Base-by-base conservation (phyloP, 208 protist species). In the Phytomonas sp. region DNA sequence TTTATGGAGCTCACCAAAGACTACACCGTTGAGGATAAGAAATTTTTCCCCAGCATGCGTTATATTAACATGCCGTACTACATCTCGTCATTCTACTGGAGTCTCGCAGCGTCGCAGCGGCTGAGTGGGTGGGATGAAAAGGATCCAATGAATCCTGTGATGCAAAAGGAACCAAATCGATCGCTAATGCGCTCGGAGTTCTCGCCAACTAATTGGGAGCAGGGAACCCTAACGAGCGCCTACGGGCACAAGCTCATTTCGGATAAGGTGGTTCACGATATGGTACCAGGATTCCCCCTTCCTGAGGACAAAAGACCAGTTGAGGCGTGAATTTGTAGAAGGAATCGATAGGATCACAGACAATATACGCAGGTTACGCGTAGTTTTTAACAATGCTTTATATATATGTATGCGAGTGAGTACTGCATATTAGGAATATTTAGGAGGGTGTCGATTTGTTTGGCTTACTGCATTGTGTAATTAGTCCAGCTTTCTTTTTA, bases 1-100 rank as follows among this genome's bases (percentile, higher is more conserved):
- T 96, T 94, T 69, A 96, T 96, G 84, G 84, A 94, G 74, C 74
- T 94, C 67, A 96, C 88, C 32, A 91, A 93, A 79, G 86, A 96
- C 77, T 96, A 96, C 80, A 96, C 86, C 2, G 78, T 78, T 0
- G 88, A 96, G 71, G 88, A 96, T 74, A 93, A 94, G 75, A 93
- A 91, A 73, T 96, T 96, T 76, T 96, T 96, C 59, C 91, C 91
- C 72, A 92, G 82, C 76, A 79, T 92, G 62, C 75, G 91, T 28
- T 91, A 95, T 71, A 71, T 93, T 9, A 83, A 85, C 43, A 69
- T 90, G 46, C 90, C 90, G 0, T 91, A 88, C 74, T 90, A 93
- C 76, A 85, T 88, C 81, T 76, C 75, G 28, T 90, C 88, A 4
- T 81, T 68, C 67, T 96, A 94, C 82, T 96, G 91, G 91, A 86